Base-by-base conservation (phyloP, 1,284 basidiomycete species). In the Pholiota adiposa region DNA sequence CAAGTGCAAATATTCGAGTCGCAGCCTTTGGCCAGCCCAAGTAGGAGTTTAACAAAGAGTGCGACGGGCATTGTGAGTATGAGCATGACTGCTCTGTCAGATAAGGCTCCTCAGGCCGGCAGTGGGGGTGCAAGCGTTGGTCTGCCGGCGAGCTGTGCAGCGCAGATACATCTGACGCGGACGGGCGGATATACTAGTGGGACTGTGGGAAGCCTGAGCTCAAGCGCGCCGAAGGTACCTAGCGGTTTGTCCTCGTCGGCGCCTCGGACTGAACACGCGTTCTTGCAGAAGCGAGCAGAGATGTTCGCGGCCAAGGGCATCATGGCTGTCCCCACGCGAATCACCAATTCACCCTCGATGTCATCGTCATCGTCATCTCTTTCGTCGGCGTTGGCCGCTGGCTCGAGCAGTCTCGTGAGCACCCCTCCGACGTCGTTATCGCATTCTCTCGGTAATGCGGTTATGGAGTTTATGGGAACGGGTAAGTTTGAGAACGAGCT, bases 1-100 rank as follows among this genome's bases (percentile, higher is more conserved):
- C 85, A 89, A 63, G 89, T 92, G 41, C 87, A 91, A 67, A 92
- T 92, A 43, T 89, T 90, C 66, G 83, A 89, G 67, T 92, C 90
- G 3, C 90, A 92, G 68, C 89, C 89, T 21, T 72, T 92, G 23
- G 75, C 85, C 4, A 87, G 84, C 65, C 86, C 85, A 38, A 78
- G 77, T 36, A 79, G 83, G 61, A 83, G 81, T 60, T 74, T 76
- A 44, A 81, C 79, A 36, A 64, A 71, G 58, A 80, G 77, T 70
- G 72, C 67, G 52, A 67, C 72, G 62, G 64, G 69, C 23, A 75
- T 75, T 58, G 65, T 77, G 51, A 75, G 72, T 56, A 71, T 79
- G 40, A 69, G 70, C 50, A 65, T 71, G 51, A 73, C 64, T 57
- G 68, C 66, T 31, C 67, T 65, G 25, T 67, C 66, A 29, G 69